Evolutionary conservation across 2,329 filamentous ascomycete genomes (phyloP).

Genomic region (Magnaporthales sp.): DNA sequence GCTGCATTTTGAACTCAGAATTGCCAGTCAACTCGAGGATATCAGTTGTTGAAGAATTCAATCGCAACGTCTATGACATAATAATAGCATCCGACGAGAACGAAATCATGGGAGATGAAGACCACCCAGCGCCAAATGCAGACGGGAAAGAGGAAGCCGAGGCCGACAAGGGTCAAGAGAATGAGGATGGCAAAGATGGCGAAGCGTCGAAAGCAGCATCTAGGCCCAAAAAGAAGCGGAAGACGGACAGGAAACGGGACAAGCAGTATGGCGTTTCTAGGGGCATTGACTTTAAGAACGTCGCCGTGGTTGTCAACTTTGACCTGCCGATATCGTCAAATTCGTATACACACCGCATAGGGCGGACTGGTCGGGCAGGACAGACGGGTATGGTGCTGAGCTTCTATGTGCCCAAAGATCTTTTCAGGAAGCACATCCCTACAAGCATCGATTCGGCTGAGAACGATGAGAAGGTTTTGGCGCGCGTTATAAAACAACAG

Average conservation of each 20-base stretch:
- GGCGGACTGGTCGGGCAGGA: slow-evolving; percentile 83
- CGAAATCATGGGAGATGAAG: slow-evolving; percentile 24
- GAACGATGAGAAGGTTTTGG: slow-evolving; percentile 77
- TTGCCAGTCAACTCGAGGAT: slow-evolving; percentile 86
- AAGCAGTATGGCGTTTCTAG: slow-evolving; percentile 93
- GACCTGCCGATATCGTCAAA: slow-evolving; percentile 82
- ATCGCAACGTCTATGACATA: slow-evolving; percentile 93
- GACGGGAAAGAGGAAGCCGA: slow-evolving; percentile 25
- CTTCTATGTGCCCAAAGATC: slow-evolving; percentile 76
- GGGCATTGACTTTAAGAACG: slow-evolving; percentile 94
- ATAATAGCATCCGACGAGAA: slow-evolving; percentile 79
- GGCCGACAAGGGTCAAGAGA: slow-evolving; percentile 16
- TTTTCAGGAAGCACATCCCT: slow-evolving; percentile 82
- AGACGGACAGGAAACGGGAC: slow-evolving; percentile 56
- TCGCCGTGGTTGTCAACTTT: slow-evolving; percentile 92
- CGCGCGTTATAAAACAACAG: slow-evolving; percentile 73
- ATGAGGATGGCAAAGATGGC: slow-evolving; percentile 17
- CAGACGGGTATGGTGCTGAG: slow-evolving; percentile 93
- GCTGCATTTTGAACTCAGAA: slow-evolving; percentile 89
- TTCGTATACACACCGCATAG: slow-evolving; percentile 95
- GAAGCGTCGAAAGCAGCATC: slow-evolving; percentile 17
- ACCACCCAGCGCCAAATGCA: slow-evolving; percentile 32
- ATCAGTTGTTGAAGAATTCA: slow-evolving; percentile 96
- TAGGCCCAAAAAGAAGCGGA: slow-evolving; percentile 54
- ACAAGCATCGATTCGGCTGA: slow-evolving; percentile 69